phyloP scores from a whole-genome alignment of 192 early-diverging fungal species.

The Coemansia sp. region DNA sequence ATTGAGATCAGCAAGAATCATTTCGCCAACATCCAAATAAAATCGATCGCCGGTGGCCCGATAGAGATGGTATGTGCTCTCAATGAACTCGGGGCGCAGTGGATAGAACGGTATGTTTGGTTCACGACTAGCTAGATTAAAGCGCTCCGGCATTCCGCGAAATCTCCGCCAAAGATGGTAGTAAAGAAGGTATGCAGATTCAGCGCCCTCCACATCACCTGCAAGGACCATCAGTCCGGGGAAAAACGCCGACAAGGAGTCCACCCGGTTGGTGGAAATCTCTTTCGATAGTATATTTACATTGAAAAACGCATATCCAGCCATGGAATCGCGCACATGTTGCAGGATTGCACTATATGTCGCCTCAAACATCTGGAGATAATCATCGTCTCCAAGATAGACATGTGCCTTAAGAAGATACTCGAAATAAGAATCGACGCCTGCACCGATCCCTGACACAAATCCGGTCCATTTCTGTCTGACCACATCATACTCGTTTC shows the following conservation, averaged over 20 bases:
- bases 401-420: constrained; percentile 89
- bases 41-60: constrained; percentile 86
- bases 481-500: constrained; percentile 77
- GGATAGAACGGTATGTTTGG: constrained; percentile 76
- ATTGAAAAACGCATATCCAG: constrained; percentile 80
- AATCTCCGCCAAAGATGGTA: constrained; percentile 87
- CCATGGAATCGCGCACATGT: constrained; percentile 65
- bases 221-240: constrained; percentile 89
- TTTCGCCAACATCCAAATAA: constrained; percentile 89
- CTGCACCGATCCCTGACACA: constrained; percentile 77
- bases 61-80: constrained; percentile 93
- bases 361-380: constrained; percentile 71
- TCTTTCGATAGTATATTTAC: constrained; percentile 76
- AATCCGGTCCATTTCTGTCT: constrained; percentile 71
- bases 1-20: constrained; percentile 80
- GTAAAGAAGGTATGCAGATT: constrained; percentile 78
- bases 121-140: constrained; percentile 68
- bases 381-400: constrained; percentile 81
- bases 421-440: constrained; percentile 90
- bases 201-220: constrained; percentile 85
- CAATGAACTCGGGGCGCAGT: constrained; percentile 90
- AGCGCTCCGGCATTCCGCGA: constrained; percentile 84
- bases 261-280: constrained; percentile 75
- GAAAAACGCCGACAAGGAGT: constrained; percentile 88
- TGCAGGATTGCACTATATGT: constrained; percentile 70